A percentile compares a stretch with the other conserved stretches of the same genome.
These are phyloP conservation scores for Colletotrichum paranaense DNA, from an alignment of 2,329 filamentous ascomycete genomes.

Conservation along the genomic window DNA sequence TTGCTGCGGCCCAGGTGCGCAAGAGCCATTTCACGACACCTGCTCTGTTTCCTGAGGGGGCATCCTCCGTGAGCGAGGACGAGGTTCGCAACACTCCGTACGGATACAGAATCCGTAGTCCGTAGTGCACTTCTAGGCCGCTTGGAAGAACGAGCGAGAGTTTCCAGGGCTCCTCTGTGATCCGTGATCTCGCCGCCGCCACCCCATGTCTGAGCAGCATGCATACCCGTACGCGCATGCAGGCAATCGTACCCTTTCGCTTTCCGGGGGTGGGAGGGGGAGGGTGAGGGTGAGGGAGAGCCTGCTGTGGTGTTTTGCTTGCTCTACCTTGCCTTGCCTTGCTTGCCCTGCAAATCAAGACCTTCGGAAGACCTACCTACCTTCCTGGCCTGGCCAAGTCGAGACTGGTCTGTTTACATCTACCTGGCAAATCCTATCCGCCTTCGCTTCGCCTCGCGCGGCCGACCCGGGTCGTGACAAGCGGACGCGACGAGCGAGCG, in stretches of 20 bases:
- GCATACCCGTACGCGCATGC: constrained; percentile 34
- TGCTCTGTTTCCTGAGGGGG: constrained; percentile 20
- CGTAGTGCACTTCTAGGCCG: not conserved
- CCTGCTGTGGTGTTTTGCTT: not conserved
- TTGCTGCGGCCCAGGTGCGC: constrained; percentile 32
- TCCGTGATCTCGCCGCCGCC: constrained; percentile 35
- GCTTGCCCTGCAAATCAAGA: constrained; percentile 12
- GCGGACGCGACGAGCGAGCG: constrained; percentile 14
- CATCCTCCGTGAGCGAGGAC: constrained; percentile 3
- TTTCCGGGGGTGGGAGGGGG: constrained; percentile 4
- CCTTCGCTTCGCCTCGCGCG: constrained; percentile 26
- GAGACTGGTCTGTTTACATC: constrained; percentile 19
- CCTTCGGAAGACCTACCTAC: not conserved
- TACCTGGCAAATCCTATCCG: not conserved
- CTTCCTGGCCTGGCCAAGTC: constrained; percentile 13
- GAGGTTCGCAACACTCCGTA: too few relatives aligned
- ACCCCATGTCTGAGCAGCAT: constrained; percentile 34
- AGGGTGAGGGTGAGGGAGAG: not conserved
- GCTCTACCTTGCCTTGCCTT: constrained; percentile 1
- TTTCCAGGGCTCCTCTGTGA: constrained; percentile 24
- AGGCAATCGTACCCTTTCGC: constrained; percentile 29
- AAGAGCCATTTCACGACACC: constrained; percentile 34
- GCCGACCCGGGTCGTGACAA: constrained; percentile 12
- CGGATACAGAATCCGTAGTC: too few relatives aligned
- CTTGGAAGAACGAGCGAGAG: not conserved